A percentile compares a stretch with the other conserved stretches of the same genome.
phyloP scores from a whole-genome alignment of 352 stramenopile species.

The Globisporangium paroecandrum region DNA sequence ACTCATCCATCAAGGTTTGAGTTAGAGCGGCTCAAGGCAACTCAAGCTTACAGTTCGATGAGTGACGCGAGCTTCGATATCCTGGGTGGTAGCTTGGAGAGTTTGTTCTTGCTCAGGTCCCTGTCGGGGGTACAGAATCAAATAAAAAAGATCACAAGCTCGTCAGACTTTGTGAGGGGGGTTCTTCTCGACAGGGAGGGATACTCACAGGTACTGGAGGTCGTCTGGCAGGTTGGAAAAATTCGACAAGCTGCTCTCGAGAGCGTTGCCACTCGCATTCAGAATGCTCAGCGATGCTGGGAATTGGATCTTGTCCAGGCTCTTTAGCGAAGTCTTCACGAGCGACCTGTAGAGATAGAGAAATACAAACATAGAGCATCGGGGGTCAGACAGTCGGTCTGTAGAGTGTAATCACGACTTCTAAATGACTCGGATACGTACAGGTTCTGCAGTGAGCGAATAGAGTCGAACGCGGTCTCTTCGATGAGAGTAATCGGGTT shows the following conservation, averaged over 20 bases:
- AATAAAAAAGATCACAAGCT: background rate
- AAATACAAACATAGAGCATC: background rate
- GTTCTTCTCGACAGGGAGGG: too few species aligned
- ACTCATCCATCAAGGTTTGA: background rate
- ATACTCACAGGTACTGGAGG: conserved; percentile 49
- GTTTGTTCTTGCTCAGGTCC: conserved; percentile 54
- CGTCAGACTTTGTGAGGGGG: background rate
- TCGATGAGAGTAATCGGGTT: conserved; percentile 42
- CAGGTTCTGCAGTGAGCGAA: conserved; percentile 53
- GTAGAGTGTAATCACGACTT: background rate
- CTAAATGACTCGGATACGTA: conserved; percentile 21
- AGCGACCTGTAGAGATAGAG: conserved; percentile 27
- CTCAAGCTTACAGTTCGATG: conserved; percentile 43
- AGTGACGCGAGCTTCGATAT: conserved; percentile 48
- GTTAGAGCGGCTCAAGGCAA: background rate
- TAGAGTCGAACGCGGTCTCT: conserved; percentile 33
- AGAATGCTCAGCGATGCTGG: conserved; percentile 41
- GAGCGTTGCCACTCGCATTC: conserved; percentile 51
- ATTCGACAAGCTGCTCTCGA: conserved; percentile 42
- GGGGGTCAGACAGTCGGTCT: background rate
- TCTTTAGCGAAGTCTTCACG: conserved; percentile 47
- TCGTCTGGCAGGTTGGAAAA: conserved; percentile 43
- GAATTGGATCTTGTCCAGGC: conserved; percentile 36
- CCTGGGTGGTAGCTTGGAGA: conserved; percentile 42
- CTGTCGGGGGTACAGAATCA: conserved; percentile 22